Evolutionary conservation across 2,329 filamentous ascomycete species (phyloP).

Genomic region (Colletotrichum spaethianum): DNA sequence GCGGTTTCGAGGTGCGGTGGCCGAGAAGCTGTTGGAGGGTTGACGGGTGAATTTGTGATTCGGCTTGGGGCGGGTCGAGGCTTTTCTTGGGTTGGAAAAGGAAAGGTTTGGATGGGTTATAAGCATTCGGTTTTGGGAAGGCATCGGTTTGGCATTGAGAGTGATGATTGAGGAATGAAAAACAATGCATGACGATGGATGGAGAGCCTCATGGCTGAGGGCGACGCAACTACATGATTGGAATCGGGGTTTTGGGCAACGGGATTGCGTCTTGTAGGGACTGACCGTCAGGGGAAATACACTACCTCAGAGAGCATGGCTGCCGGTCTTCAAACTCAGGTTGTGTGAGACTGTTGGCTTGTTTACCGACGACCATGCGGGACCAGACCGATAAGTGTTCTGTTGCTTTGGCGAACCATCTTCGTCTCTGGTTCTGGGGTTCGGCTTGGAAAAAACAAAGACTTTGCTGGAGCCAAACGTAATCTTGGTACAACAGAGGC

Average conservation of each 20-base stretch:
- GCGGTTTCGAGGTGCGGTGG: constrained; percentile 83
- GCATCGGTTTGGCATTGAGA: not conserved
- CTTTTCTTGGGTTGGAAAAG: not conserved
- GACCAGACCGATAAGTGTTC: not conserved
- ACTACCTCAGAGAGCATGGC: not conserved
- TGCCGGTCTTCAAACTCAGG: not conserved
- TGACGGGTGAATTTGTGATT: not conserved
- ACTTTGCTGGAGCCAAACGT: not conserved
- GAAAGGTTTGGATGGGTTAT: not conserved
- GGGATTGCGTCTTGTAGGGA: not conserved
- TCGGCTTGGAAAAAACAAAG: not conserved
- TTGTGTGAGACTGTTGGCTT: not conserved
- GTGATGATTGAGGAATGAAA: not conserved
- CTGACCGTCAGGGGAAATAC: not conserved
- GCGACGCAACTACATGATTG: not conserved
- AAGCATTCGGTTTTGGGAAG: not conserved
- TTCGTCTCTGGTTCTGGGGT: not conserved
- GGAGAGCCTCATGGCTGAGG: not conserved
- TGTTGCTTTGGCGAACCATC: not conserved
- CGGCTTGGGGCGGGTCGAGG: not conserved
- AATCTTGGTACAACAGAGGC: not conserved
- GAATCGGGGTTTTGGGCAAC: not conserved
- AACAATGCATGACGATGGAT: not conserved
- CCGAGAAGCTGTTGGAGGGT: constrained; percentile 52
- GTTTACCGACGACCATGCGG: not conserved